phyloP scores from a whole-genome alignment of 441 rosid genomes.

The Corymbia calophylla region DNA sequence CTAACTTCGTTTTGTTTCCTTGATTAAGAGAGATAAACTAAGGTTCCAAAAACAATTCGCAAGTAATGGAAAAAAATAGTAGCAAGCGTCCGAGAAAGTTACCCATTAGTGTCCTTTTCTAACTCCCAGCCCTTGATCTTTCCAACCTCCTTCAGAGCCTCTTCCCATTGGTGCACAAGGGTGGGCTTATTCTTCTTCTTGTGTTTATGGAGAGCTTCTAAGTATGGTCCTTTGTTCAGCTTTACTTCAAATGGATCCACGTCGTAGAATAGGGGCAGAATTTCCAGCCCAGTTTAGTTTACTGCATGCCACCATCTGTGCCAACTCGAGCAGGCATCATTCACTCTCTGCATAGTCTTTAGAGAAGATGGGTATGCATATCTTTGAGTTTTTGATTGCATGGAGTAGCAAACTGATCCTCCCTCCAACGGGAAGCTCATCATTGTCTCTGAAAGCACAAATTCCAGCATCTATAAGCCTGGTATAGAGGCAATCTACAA shows the following conservation, averaged over 20 bases:
- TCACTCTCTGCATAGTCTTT: constrained; percentile 1
- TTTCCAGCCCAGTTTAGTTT: neutral
- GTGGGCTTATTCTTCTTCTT: neutral
- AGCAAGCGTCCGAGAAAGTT: neutral
- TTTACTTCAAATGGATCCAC: constrained; percentile 3
- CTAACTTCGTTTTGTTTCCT: neutral
- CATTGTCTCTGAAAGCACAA: neutral
- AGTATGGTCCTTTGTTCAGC: neutral
- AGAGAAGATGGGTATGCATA: constrained; percentile 13
- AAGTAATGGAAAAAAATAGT: neutral
- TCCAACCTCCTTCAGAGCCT: constrained; percentile 1
- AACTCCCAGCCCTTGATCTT: constrained; percentile 6
- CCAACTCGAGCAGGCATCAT: constrained; percentile 8
- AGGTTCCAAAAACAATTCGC: neutral
- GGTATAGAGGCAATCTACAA: neutral
- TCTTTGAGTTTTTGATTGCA: constrained; percentile 4
- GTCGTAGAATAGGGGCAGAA: constrained; percentile 8
- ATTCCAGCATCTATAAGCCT: neutral
- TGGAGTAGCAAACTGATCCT: neutral
- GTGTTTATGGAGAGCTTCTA: neutral
- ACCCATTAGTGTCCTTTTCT: constrained; percentile 6
- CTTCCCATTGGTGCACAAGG: constrained; percentile 2
- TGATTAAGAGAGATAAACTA: neutral
- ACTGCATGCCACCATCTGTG: constrained; percentile 6
- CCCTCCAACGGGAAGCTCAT: neutral